A percentile compares a stretch with the other conserved stretches of the same genome.
Evolutionary conservation across 352 stramenopile genomes (phyloP).

Genomic region (Phytophthora pisi): DNA sequence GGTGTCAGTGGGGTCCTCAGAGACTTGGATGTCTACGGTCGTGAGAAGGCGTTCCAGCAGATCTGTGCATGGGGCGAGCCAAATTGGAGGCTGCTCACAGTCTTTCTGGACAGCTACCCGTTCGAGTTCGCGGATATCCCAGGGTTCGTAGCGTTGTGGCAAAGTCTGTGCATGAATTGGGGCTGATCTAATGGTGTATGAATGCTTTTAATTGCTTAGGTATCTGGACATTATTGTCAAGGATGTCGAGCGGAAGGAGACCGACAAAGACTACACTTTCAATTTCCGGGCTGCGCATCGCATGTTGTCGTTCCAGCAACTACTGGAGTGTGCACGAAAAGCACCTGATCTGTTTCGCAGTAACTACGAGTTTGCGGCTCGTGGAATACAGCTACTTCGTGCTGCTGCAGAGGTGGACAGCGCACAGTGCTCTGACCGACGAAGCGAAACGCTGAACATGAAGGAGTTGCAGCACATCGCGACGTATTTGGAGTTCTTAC

Average conservation of each 20-base stretch:
- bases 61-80: slow-evolving; percentile 20
- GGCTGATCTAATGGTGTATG: background rate
- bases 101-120: slow-evolving; percentile 46
- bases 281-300: slow-evolving; percentile 42
- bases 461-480: slow-evolving; percentile 33
- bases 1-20: slow-evolving; percentile 14
- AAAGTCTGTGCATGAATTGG: background rate
- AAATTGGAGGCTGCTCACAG: slow-evolving; percentile 31
- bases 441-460: slow-evolving; percentile 9
- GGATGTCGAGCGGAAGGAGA: slow-evolving; percentile 34
- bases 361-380: slow-evolving; percentile 39
- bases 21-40: slow-evolving; percentile 28
- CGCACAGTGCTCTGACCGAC: slow-evolving; percentile 15
- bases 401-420: slow-evolving; percentile 24
- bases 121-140: slow-evolving; percentile 49
- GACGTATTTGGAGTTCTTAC: slow-evolving; percentile 33
- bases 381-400: slow-evolving; percentile 35
- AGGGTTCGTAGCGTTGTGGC: slow-evolving; percentile 29
- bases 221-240: slow-evolving; percentile 48
- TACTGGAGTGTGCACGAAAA: slow-evolving; percentile 33
- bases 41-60: slow-evolving; percentile 35
- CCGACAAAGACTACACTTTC: slow-evolving; percentile 29
- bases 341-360: slow-evolving; percentile 34
- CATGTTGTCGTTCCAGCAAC: slow-evolving; percentile 42
- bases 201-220: slow-evolving; percentile 2